Evolutionary conservation across 1,284 basidiomycete genomes (phyloP).

Genomic region (Melampsora larici-populina): DNA sequence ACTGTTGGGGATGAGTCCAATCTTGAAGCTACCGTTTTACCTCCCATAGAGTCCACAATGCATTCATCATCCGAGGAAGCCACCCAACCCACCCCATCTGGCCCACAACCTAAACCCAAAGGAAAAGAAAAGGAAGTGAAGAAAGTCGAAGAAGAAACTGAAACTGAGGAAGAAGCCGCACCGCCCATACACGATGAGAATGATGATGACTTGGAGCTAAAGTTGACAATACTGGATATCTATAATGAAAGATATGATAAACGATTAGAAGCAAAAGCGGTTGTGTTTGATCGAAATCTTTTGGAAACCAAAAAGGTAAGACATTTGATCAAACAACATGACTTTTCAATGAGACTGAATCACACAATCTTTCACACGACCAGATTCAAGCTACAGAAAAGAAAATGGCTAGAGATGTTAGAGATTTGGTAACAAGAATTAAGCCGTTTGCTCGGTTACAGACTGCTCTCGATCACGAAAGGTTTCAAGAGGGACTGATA

Average conservation of each 20-base stretch:
- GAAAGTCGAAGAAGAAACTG: conserved; percentile 59
- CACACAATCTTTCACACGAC: not conserved
- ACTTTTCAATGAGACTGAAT: too few relatives aligned
- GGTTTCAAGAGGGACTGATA: conserved; percentile 79
- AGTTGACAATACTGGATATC: conserved; percentile 83
- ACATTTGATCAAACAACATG: not conserved
- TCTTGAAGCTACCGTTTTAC: conserved; percentile 22
- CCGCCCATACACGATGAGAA: conserved; percentile 66
- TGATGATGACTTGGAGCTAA: conserved; percentile 77
- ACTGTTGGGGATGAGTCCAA: not conserved
- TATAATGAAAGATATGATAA: conserved; percentile 89
- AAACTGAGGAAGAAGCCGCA: conserved; percentile 61
- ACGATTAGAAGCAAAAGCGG: conserved; percentile 76
- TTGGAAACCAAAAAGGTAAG: conserved; percentile 88
- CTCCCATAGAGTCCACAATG: not conserved
- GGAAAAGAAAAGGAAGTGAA: conserved; percentile 60
- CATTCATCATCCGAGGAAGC: conserved; percentile 29
- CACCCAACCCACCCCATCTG: not conserved
- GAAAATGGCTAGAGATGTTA: conserved; percentile 84
- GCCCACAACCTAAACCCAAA: conserved; percentile 51
- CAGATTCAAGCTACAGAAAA: conserved; percentile 87
- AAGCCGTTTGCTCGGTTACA: conserved; percentile 90
- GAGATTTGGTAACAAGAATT: conserved; percentile 80
- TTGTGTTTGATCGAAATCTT: conserved; percentile 88
- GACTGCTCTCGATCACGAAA: conserved; percentile 86